A percentile compares a stretch with the other conserved stretches of the same genome.
These are phyloP conservation scores for Phialophora expanda DNA, from an alignment of 2,329 filamentous ascomycete genomes.

Conservation along the genomic window DNA sequence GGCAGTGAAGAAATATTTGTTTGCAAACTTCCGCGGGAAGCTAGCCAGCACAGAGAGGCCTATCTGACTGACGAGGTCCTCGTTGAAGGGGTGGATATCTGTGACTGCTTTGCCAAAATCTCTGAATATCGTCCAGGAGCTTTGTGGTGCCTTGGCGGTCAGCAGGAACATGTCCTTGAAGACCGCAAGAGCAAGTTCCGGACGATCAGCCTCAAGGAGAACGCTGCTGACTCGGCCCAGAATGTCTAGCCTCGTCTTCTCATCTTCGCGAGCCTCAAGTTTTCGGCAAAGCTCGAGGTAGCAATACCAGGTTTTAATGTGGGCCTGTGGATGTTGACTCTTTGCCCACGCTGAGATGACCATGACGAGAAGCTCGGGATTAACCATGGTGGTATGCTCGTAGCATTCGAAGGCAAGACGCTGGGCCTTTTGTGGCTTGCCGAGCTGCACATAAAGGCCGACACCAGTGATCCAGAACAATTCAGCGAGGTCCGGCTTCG, in stretches of 20 bases:
- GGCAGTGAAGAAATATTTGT: constrained; percentile 83
- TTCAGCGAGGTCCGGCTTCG: constrained; percentile 34
- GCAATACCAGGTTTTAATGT: constrained; percentile 67
- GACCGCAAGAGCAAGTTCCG: constrained; percentile 71
- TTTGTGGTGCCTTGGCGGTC: constrained; percentile 53
- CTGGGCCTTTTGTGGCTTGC: constrained; percentile 55
- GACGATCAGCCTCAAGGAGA: constrained; percentile 70
- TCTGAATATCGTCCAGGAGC: constrained; percentile 52
- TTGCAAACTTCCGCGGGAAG: constrained; percentile 62
- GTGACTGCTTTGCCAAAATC: constrained; percentile 26
- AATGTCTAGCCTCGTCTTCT: constrained; percentile 67
- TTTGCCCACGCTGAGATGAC: constrained; percentile 72
- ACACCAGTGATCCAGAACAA: constrained; percentile 57
- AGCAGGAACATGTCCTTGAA: constrained; percentile 90
- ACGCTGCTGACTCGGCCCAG: constrained; percentile 75
- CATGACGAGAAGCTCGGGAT: constrained; percentile 57
- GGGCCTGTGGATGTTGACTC: constrained; percentile 56
- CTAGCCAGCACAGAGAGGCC: constrained; percentile 57
- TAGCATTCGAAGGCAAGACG: constrained; percentile 54
- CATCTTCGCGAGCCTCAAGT: constrained; percentile 26
- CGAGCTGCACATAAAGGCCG: constrained; percentile 55
- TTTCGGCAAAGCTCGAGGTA: constrained; percentile 66
- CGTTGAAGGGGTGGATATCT: constrained; percentile 41
- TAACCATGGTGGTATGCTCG: constrained; percentile 29
- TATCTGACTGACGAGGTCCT: constrained; percentile 54